Base-by-base conservation (phyloP, 257 asterid species). In the Cordia subcordata region DNA sequence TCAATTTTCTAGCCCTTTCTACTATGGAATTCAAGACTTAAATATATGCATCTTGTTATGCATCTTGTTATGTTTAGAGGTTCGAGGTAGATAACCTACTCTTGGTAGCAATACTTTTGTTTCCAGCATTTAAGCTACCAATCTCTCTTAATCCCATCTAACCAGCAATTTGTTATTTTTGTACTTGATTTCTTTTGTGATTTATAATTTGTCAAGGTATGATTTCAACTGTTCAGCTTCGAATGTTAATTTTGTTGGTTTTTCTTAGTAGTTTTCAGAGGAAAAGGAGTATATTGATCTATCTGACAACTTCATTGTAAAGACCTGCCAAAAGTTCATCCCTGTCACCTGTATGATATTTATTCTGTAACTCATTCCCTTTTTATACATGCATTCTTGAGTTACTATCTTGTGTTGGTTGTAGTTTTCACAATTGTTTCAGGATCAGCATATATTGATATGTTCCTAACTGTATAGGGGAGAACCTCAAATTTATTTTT, bases 291-390 rank as follows among this genome's bases (percentile, higher is more conserved):
- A 89, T 23, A 70, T 81, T 35, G 97, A 93, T 77, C 79, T 93
- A 71, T 82, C 99, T 21, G 87, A 93, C 57, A 93, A 93, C 79
- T 84, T 89, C 86, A 86, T 89, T 39, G 94, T 86, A 70, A 89
- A 85, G 95, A 86, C 96, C 49, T 89, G 99, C 82, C 93, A 82
- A 85, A 89, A 79, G 75, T 75, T 93, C 85, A 86, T 93, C 78
- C 95, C 97, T 18, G 95, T 89, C 23, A 89, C 97, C 45, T 72
- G 99, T 93, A 88, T 76, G 57, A 21, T 67, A 59, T 65, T 57
- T 50, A 42, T 44, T 49, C 5, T 27, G 3, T 6, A 27, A 13
- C 38, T 22, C 49, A 51, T 57, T 58, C 33, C 45, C 37, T 65
- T 11, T 53, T 20, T 9, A 60, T 19, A 10, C 16, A 17, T 51